Evolutionary conservation across 2,329 filamentous ascomycete species (phyloP), one percentile per base, ranked within the genome.

Genomic region (Curvularia lunata): DNA sequence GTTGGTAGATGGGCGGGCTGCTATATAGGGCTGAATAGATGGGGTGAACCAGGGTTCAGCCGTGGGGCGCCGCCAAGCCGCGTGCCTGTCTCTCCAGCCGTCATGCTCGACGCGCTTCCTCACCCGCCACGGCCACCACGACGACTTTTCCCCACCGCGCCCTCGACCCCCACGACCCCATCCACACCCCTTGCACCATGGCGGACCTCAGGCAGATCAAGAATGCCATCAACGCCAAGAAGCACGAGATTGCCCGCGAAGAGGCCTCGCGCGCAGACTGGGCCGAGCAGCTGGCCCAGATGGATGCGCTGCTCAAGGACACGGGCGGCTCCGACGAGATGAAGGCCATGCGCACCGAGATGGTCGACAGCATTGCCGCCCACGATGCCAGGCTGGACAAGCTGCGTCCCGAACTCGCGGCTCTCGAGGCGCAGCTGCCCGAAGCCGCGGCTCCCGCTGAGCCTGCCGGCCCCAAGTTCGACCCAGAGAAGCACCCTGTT

Each of bases 291-390:
- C 46, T 60, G 16, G 47, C 58, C 23, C 70, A 93, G 90, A 86
- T 96, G 74, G 91, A 93, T 71, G 88, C 91, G 37, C 88, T 97
- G 58, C 81, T 88, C 70, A 82, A 86, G 54, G 90, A 91, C 65
- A 86, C 96, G 56, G 88, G 89, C 77, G 88, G 90, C 77, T 91
- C 95, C 71, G 88, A 92, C 63, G 88, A 90, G 58, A 94, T 92
- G 77, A 82, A 82, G 70, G 92, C 94, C 73, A 86, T 97, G 75
- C 88, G 90, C 79, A 82, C 85, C 75, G 92, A 96, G 83, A 86
- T 97, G 80, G 85, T 91, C 82, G 85, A 89, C 80, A 87, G 91
- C 78, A 89, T 98, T 78, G 84, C 85, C 75, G 85, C 92, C 68
- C 86, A 92, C 78, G 86, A 93, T 81, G 87, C 89, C 73, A 86